Percentiles rank a stretch among this genome's conserved stretches.
These are phyloP conservation scores for Scutellaria galericulata DNA, from an alignment of 257 asterid species.

Conservation along the genomic window DNA sequence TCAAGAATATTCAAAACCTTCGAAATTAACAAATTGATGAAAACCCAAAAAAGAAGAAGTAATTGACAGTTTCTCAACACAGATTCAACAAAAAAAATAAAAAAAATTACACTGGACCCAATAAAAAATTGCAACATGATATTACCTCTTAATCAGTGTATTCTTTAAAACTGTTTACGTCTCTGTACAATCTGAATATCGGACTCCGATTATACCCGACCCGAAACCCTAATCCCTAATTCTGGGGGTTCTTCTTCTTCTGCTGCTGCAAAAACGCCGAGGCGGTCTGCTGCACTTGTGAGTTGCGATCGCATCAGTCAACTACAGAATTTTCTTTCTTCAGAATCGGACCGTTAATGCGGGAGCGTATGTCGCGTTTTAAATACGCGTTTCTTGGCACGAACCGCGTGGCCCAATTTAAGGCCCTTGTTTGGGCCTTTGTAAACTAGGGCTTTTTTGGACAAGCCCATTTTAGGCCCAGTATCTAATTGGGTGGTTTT, in stretches of 20 bases:
- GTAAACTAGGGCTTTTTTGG: not conserved
- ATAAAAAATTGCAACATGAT: not conserved
- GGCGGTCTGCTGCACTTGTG: slow-evolving; percentile 19
- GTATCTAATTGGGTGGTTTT: too few species aligned
- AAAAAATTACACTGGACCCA: not conserved
- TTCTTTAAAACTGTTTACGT: not conserved
- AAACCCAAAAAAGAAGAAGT: not conserved
- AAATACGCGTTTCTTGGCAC: not conserved
- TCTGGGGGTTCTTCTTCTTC: not conserved
- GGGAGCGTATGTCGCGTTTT: not conserved
- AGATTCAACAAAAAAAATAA: slow-evolving; percentile 14
- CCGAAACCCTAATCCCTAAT: not conserved
- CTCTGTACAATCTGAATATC: not conserved
- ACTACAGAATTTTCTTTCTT: slow-evolving; percentile 10
- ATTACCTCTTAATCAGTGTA: slow-evolving; percentile 27
- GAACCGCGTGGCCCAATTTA: not conserved
- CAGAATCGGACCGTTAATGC: not conserved
- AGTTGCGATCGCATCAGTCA: slow-evolving; percentile 37
- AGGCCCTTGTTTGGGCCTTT: slow-evolving; percentile 12
- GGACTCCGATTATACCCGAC: slow-evolving; percentile 20
- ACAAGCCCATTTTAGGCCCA: too few species aligned
- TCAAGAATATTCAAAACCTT: not conserved
- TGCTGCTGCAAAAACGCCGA: slow-evolving; percentile 28
- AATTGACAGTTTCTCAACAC: not conserved
- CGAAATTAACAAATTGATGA: not conserved